Evolutionary conservation across 768 basidiomycete species (phyloP).

Genomic region (Mycena maculata): DNA sequence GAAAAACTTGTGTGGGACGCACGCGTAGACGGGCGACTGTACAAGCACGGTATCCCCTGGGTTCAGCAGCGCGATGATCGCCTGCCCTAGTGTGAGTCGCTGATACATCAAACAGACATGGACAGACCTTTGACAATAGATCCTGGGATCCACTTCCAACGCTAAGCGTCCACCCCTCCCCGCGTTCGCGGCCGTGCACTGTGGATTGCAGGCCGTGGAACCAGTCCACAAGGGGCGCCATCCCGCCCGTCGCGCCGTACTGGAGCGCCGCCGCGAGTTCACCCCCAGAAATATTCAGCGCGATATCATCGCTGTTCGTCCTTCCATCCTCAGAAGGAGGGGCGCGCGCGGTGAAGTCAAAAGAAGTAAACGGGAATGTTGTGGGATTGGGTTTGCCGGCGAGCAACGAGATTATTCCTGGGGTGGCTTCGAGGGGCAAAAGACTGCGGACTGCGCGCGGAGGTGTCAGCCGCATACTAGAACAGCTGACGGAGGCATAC

Average conservation of each 20-base stretch:
- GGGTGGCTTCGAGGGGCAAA: constrained; percentile 81
- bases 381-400: constrained; percentile 92
- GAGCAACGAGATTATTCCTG: constrained; percentile 83
- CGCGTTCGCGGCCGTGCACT: constrained; percentile 70
- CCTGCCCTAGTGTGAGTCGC: constrained; percentile 54
- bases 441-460: constrained; percentile 67
- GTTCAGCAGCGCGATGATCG: constrained; percentile 75
- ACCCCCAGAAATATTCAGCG: constrained; percentile 64
- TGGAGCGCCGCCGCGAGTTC: constrained; percentile 80
- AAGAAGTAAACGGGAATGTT: constrained; percentile 91
- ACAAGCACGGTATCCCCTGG: constrained; percentile 85
- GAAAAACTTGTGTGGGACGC: constrained; percentile 36
- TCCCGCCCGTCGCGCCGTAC: constrained; percentile 78
- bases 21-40: constrained; percentile 87
- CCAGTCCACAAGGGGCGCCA: constrained; percentile 75
- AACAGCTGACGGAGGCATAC: constrained; percentile 48
- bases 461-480: constrained; percentile 9
- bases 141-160: constrained; percentile 92
- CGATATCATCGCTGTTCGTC: constrained; percentile 49
- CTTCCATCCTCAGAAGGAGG: constrained; percentile 44
- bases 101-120: neutral
- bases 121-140: constrained; percentile 81
- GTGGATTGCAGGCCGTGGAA: constrained; percentile 75
- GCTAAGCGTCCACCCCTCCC: constrained; percentile 79
- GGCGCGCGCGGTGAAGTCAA: constrained; percentile 75